Base-by-base conservation (phyloP, 2,329 filamentous ascomycete species). In the Nectriaceae sp. region DNA sequence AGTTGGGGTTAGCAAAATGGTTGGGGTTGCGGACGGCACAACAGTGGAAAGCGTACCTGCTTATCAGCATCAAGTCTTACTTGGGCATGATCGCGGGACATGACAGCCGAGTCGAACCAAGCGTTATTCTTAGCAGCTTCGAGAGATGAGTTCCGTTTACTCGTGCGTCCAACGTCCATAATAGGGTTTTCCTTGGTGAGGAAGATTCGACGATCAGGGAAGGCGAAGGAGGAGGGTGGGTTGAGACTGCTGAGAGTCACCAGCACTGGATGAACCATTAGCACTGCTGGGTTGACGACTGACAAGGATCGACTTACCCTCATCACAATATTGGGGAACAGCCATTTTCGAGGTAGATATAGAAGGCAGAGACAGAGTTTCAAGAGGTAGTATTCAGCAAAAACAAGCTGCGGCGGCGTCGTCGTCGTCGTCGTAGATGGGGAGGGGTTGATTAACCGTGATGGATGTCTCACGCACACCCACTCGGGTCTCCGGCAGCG, bases 81-180 rank as follows among this genome's bases (percentile, higher is more conserved):
- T 37, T 78, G 68, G 15, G 87, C 88, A 67, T 90, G 87, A 11
- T 80, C 65, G 38, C 87, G 76, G 20, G 86, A 89, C 75, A 90
- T 86, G 29, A 90, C 86, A 0, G 86, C 82, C 47, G 82, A 87
- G 55, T 89, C 80, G 49, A 89, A 87, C 76, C 77, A 89, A 15
- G 76, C 82, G 65, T 90, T 90, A 55, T 78, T 66, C 4, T 57
- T 53, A 31, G 51, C 68, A 63, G 57, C 74, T 64, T 55, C 56
- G 8, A 70, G 60, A 3, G 40, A 44, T 42, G 54, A 18, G 56
- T 70, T 64, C 48, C 71, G 60, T 59, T 71, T 75, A 54, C 74
- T 77, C 29, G 73, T 72, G 21, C 76, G 67, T 31, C 77, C 77
- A 49, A 79, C 70, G 11, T 62, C 46, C 18, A 71, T 47, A 3